These are phyloP conservation scores for Plectosphaerella plurivora DNA, from an alignment of 2,329 filamentous ascomycete species.

Conservation along the genomic window DNA sequence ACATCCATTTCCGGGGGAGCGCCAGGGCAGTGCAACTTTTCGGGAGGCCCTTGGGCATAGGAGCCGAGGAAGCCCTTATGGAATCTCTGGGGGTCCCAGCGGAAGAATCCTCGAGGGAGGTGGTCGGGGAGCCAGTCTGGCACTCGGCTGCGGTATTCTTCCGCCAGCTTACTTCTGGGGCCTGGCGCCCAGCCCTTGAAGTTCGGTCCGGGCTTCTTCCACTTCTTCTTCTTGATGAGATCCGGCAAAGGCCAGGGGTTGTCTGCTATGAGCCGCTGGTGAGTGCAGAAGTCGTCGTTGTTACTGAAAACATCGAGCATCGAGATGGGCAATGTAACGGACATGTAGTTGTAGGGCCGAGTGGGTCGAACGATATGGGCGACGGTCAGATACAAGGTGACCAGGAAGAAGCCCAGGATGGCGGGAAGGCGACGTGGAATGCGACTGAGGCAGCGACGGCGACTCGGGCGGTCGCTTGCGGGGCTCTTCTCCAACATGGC, in stretches of 20 bases:
- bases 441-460: neutral
- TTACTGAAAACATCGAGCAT: conserved; percentile 20
- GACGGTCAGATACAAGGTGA: conserved; percentile 15
- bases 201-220: conserved; percentile 19
- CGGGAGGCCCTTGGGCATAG: neutral
- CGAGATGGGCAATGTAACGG: conserved; percentile 23
- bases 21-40: neutral
- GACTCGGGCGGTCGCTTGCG: neutral
- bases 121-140: conserved; percentile 23
- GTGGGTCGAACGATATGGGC: conserved; percentile 19
- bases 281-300: conserved; percentile 16
- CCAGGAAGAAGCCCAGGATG: conserved; percentile 6
- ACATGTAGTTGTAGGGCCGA: conserved; percentile 24
- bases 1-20: conserved; percentile 20
- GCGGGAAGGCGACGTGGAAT: neutral
- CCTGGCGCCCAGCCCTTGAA: conserved; percentile 28
- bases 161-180: conserved; percentile 14
- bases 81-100: conserved; percentile 21
- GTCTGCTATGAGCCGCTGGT: conserved; percentile 15
- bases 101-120: conserved; percentile 20
- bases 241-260: conserved; percentile 24
- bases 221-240: conserved; percentile 17
- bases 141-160: conserved; percentile 17
- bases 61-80: conserved; percentile 9
- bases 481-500: neutral